phyloP scores from a whole-genome alignment of 306 rosid genomes.

The Quercus suber region DNA sequence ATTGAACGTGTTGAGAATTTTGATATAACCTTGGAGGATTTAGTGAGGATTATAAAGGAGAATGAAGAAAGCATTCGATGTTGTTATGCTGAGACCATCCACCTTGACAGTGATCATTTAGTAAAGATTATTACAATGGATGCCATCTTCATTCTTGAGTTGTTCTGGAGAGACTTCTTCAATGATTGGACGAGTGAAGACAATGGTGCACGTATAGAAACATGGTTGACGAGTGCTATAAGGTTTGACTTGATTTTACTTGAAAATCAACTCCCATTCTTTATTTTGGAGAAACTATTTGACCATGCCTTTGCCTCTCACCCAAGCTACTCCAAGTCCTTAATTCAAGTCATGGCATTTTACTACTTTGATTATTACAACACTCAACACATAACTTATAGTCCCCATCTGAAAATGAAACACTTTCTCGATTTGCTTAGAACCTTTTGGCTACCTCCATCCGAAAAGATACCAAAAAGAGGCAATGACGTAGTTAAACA shows the following conservation, averaged over 20 bases:
- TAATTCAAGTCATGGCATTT: not conserved
- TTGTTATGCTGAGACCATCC: no score
- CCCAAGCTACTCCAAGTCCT: not conserved
- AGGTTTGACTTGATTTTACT: not conserved
- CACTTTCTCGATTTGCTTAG: not conserved
- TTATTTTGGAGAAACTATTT: not conserved
- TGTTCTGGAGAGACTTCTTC: not conserved
- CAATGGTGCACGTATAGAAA: not conserved
- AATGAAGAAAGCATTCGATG: no score
- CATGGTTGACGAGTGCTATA: not conserved
- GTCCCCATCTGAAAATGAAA: not conserved
- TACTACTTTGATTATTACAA: not conserved
- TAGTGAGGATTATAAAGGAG: not conserved
- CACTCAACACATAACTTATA: not conserved
- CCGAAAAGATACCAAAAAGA: not conserved
- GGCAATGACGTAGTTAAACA: not conserved
- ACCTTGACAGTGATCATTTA: not conserved
- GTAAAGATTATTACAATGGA: not conserved
- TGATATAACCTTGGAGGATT: not conserved
- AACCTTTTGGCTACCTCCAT: not conserved
- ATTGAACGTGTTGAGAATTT: not conserved
- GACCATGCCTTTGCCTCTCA: not conserved
- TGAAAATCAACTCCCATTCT: not conserved
- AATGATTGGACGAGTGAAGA: not conserved
- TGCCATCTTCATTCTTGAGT: conserved; percentile 1